These are phyloP conservation scores for Yarrowia yakushimensis DNA, from an alignment of 805 yeast genomes.

Conservation along the genomic window DNA sequence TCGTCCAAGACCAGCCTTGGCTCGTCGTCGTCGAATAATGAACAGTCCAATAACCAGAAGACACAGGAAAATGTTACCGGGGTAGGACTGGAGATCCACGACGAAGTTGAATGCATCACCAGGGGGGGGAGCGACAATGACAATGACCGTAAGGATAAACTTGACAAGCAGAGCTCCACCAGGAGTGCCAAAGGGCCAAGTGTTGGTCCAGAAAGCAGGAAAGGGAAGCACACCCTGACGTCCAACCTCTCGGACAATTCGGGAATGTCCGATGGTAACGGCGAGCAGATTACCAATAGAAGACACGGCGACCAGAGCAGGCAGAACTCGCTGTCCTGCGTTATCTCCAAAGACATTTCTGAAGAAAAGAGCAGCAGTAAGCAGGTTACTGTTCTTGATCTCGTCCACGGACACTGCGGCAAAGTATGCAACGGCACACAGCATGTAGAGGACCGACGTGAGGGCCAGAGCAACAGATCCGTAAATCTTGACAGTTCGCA, in stretches of 20 bases:
- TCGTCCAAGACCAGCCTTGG: background rate
- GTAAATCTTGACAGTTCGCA: background rate
- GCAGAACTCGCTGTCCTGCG: conserved; percentile 48
- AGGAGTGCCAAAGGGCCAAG: conserved; percentile 41
- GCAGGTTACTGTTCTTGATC: conserved; percentile 51
- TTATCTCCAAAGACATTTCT: conserved; percentile 55
- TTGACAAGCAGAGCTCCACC: conserved; percentile 49
- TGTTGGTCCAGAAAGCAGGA: conserved; percentile 43
- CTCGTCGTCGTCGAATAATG: conserved; percentile 38
- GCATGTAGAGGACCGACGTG: background rate
- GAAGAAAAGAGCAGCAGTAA: conserved; percentile 64
- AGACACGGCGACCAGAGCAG: conserved; percentile 56
- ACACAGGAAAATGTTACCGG: conserved; percentile 56
- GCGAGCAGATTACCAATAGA: conserved; percentile 64
- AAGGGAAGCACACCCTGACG: conserved; percentile 50
- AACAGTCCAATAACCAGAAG: conserved; percentile 51
- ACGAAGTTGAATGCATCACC: conserved; percentile 61
- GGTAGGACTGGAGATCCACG: conserved; percentile 59
- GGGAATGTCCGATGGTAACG: conserved; percentile 57
- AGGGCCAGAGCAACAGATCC: background rate
- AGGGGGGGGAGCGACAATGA: conserved; percentile 59
- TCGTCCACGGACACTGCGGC: conserved; percentile 47
- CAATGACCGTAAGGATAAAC: conserved; percentile 53
- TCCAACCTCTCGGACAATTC: conserved; percentile 58
- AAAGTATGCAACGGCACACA: background rate